Evolutionary conservation across 108 stramenopile species (phyloP).

Genomic region (Stephanodiscus minutulus): DNA sequence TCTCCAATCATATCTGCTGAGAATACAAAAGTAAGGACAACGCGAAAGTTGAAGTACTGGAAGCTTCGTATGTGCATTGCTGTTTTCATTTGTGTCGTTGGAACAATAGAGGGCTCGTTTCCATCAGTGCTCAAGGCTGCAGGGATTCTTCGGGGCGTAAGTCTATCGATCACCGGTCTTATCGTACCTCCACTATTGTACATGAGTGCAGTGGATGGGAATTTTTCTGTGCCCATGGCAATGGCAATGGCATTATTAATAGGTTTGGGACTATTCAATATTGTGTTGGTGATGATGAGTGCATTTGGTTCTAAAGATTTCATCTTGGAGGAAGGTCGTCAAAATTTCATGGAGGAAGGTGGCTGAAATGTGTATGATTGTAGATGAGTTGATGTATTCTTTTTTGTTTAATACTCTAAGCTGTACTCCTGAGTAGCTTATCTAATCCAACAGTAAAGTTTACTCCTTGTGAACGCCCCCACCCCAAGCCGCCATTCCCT

Average conservation of each 20-base stretch:
- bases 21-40: constrained; percentile 20
- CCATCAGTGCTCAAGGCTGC: constrained; percentile 37
- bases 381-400: not conserved
- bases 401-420: constrained; percentile 37
- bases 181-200: constrained; percentile 53
- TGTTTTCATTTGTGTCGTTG: constrained; percentile 43
- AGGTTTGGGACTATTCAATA: constrained; percentile 48
- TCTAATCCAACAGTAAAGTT: constrained; percentile 5
- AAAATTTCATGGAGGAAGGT: constrained; percentile 11
- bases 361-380: not conserved
- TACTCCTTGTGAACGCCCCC: constrained; percentile 6
- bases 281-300: constrained; percentile 49
- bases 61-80: constrained; percentile 53
- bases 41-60: constrained; percentile 46
- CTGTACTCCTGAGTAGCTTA: constrained; percentile 65
- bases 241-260: constrained; percentile 45
- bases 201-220: constrained; percentile 51
- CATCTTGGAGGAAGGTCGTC: constrained; percentile 44
- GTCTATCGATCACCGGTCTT: constrained; percentile 46
- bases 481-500: too few species aligned
- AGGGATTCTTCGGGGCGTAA: constrained; percentile 45
- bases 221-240: constrained; percentile 43
- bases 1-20: not conserved
- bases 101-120: constrained; percentile 46
- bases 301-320: constrained; percentile 47